These are phyloP conservation scores for Porphyrellus cyaneotinctus DNA, from an alignment of 768 basidiomycete genomes.

Conservation along the genomic window DNA sequence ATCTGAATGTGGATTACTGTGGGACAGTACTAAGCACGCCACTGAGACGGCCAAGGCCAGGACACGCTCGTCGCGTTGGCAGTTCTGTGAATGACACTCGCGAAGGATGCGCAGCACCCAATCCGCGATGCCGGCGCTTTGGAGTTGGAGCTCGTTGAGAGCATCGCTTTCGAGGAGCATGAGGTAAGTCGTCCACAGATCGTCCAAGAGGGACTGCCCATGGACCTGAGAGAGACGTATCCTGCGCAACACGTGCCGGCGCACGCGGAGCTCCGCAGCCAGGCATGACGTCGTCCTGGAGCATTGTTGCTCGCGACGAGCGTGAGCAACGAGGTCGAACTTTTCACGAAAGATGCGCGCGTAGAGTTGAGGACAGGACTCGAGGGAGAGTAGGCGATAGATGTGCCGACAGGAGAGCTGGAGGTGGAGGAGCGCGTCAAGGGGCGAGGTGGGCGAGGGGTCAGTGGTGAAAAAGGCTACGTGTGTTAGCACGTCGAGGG, in stretches of 20 bases:
- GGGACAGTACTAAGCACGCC: constrained; percentile 34
- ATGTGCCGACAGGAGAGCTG: constrained; percentile 44
- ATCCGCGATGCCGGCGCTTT: constrained; percentile 36
- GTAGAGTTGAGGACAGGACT: constrained; percentile 50
- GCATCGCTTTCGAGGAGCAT: constrained; percentile 59
- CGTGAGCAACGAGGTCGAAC: constrained; percentile 41
- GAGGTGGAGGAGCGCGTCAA: constrained; percentile 40
- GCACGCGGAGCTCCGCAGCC: constrained; percentile 45
- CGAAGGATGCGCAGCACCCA: constrained; percentile 25
- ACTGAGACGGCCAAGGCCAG: constrained; percentile 30
- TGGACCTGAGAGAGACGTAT: constrained; percentile 35
- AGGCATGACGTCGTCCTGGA: constrained; percentile 38
- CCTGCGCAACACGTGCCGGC: constrained; percentile 47
- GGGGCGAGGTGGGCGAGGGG: constrained; percentile 36
- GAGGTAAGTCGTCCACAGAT: constrained; percentile 55
- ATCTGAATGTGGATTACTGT: constrained; percentile 32
- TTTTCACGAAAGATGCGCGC: constrained; percentile 48
- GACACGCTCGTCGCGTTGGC: constrained; percentile 12
- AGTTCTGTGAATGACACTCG: constrained; percentile 9
- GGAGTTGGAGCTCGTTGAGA: constrained; percentile 45
- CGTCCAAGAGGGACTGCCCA: constrained; percentile 31
- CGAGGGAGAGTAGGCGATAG: constrained; percentile 40
- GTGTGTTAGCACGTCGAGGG: constrained; percentile 53
- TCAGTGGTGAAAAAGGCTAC: constrained; percentile 48
- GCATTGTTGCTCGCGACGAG: constrained; percentile 27